These are phyloP conservation scores for Wickerhamomyces alni DNA, from an alignment of 805 yeast species.

Conservation along the genomic window DNA sequence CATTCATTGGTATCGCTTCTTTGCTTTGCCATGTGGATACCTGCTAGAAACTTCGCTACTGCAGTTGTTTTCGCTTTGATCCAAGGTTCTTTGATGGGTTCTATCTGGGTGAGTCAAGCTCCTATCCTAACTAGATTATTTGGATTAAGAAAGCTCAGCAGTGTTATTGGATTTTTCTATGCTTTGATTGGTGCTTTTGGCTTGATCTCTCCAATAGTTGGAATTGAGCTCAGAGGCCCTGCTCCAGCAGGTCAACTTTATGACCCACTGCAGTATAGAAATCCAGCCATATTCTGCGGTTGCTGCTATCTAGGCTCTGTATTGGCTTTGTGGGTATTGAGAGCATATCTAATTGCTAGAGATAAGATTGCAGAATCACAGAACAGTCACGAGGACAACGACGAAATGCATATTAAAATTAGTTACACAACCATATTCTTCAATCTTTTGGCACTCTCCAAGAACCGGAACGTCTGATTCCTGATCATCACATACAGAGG, in stretches of 20 bases:
- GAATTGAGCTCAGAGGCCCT: conserved; percentile 40
- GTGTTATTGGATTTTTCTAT: conserved; percentile 45
- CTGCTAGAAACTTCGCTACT: conserved; percentile 50
- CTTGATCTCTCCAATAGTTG: conserved; percentile 51
- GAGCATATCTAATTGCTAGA: conserved; percentile 52
- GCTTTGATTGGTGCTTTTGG: conserved; percentile 40
- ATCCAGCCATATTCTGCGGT: conserved; percentile 59
- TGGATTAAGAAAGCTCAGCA: conserved; percentile 45
- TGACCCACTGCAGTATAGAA: conserved; percentile 39
- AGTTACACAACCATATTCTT: neutral
- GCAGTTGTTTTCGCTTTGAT: conserved; percentile 44
- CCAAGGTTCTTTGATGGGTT: conserved; percentile 53
- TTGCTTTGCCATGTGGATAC: conserved; percentile 46
- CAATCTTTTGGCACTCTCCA: conserved; percentile 3
- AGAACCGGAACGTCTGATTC: conserved; percentile 5
- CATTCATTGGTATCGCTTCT: conserved; percentile 34
- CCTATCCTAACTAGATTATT: conserved; percentile 43
- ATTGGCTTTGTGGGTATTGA: conserved; percentile 32
- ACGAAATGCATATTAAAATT: conserved; percentile 15
- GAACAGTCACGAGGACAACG: conserved; percentile 20
- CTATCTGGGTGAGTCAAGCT: conserved; percentile 47
- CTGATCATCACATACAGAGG: too few species aligned
- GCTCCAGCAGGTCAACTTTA: conserved; percentile 9
- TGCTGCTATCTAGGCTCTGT: conserved; percentile 43
- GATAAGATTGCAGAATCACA: conserved; percentile 27